These are phyloP conservation scores for Alternaria dauci DNA, from an alignment of 2,329 filamentous ascomycete species.

Conservation along the genomic window DNA sequence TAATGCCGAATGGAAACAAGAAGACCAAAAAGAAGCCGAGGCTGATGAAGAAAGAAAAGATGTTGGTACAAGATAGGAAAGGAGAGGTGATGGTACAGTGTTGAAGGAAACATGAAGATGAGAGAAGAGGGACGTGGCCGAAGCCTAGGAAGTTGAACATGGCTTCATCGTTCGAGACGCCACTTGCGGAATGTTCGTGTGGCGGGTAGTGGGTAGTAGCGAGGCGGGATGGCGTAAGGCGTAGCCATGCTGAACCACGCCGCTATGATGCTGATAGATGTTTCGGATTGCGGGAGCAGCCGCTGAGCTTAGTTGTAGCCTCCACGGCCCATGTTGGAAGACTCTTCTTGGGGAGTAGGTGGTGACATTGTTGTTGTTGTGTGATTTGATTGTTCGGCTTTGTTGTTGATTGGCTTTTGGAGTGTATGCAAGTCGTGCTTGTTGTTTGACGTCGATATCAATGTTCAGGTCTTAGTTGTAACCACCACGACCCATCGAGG, in stretches of 20 bases:
- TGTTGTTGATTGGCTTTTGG: slow-evolving; percentile 24
- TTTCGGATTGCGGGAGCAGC: slow-evolving; percentile 22
- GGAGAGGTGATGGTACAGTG: slow-evolving; percentile 12
- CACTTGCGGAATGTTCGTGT: slow-evolving; percentile 38
- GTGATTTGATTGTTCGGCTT: slow-evolving; percentile 13
- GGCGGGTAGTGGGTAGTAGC: slow-evolving; percentile 18
- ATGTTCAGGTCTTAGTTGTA: slow-evolving; percentile 50
- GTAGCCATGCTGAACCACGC: slow-evolving; percentile 7
- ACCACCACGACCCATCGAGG: slow-evolving; percentile 49
- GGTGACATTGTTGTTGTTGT: slow-evolving; percentile 8
- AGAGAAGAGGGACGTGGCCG: not conserved
- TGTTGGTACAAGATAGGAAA: not conserved
- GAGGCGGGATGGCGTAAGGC: slow-evolving; percentile 9
- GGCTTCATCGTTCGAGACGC: slow-evolving; percentile 38
- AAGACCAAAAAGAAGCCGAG: not conserved
- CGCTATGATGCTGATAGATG: slow-evolving; percentile 9
- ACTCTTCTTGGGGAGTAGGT: slow-evolving; percentile 15
- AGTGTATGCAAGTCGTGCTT: slow-evolving; percentile 1
- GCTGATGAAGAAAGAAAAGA: not conserved
- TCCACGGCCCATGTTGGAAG: slow-evolving; percentile 44
- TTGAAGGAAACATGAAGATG: not conserved
- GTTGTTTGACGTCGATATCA: slow-evolving; percentile 10
- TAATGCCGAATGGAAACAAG: slow-evolving; percentile 15
- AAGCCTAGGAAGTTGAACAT: not conserved
- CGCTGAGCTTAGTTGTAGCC: slow-evolving; percentile 44